Evolutionary conservation across 495 filamentous ascomycete genomes (phyloP), one percentile per base, ranked within the genome.

Genomic region (Staphylotrichum tortipilum): DNA sequence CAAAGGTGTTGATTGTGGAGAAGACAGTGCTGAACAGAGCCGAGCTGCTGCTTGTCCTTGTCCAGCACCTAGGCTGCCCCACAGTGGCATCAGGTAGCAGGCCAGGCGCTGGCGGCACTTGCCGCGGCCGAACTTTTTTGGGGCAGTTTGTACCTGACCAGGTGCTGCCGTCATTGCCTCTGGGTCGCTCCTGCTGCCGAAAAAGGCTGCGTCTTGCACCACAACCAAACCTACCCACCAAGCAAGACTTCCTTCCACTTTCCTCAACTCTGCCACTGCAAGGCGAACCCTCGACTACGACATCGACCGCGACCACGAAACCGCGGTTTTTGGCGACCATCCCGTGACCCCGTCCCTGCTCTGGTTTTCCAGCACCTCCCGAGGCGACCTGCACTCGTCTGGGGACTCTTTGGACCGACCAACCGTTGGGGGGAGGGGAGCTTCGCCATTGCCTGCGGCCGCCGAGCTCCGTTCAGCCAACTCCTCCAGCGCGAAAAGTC

Each of bases 321-420:
- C 17, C 22, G 29, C 23, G 9, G 7, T 33, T 42, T 42, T 44
- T 42, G 14, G 29, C 43, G 18, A 31, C 11, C 18, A 21, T 14
- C n/a, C 12, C 36, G 36, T 15, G 5, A 37, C n/a, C 12, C 10
- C 15, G 15, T n/a, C 19, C 35, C 18, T 31, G 23, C 30, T 44
- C 26, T 18, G 33, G 28, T 4, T 42, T 44, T 18, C 15, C 22
- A 33, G 33, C 26, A 34, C 44, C 24, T 29, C 39, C 49, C 50
- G 49, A 55, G 61, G 45, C 63, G 63, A 63, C 65, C 65, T 68
- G 65, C 65, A 66, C 65, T 61, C 63, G 65, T 58, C 61, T 59
- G 58, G 48, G 17, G 38, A 49, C 47, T 44, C 50, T 52, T 47
- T 37, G 35, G 45, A 35, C 52, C n/a, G n/a, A n/a, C n/a, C n/a